These are phyloP conservation scores for Lycium barbarum DNA, from an alignment of 257 asterid species.

Conservation along the genomic window DNA sequence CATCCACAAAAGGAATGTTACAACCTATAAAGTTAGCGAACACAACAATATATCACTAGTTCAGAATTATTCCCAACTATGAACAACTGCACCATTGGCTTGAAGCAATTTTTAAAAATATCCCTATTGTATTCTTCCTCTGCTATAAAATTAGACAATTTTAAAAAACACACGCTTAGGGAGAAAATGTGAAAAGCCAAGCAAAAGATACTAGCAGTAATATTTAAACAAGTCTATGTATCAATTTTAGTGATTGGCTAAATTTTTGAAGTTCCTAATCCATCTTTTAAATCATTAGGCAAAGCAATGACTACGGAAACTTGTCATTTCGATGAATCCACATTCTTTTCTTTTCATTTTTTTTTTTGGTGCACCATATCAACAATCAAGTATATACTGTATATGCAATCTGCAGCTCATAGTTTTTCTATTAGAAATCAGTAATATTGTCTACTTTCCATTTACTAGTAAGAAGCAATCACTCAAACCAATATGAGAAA, in stretches of 20 bases:
- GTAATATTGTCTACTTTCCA: background rate
- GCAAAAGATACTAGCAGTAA: background rate
- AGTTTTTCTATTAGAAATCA: conserved; percentile 1
- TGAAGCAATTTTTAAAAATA: background rate
- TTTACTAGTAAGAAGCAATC: background rate
- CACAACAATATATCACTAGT: background rate
- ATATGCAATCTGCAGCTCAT: background rate
- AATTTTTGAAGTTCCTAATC: background rate
- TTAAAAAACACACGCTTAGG: background rate
- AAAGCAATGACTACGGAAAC: background rate
- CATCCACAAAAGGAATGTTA: too few relatives aligned
- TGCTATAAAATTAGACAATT: background rate
- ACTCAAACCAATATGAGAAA: too few relatives aligned
- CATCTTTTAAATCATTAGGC: background rate
- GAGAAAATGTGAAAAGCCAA: background rate
- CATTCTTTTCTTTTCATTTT: too few relatives aligned
- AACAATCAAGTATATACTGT: background rate
- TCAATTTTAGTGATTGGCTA: background rate
- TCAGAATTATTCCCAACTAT: background rate
- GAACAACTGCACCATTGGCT: background rate
- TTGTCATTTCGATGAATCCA: background rate
- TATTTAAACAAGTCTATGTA: background rate
- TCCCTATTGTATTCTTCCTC: background rate
- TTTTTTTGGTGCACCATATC: background rate
- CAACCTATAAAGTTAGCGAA: background rate